Conservation (phyloP, 2,329 filamentous ascomycete genomes). For the Aureobasidium pullulans region DNA sequence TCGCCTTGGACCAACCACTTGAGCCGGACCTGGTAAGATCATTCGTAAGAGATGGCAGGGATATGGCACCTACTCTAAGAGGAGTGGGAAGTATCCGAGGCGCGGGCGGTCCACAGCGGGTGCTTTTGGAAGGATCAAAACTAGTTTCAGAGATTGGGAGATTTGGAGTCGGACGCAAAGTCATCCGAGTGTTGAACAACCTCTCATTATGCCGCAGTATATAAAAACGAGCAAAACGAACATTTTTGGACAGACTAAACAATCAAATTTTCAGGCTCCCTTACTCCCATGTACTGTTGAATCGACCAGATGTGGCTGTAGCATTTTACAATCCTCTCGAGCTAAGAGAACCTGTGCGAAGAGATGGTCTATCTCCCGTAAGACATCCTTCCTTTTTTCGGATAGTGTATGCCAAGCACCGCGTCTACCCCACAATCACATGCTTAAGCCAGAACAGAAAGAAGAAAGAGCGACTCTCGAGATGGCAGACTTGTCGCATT, state of each 20-base stretch:
- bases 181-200: slow-evolving; percentile 14
- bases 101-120: slow-evolving; percentile 4
- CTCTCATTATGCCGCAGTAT: slow-evolving; percentile 4
- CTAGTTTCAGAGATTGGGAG: slow-evolving; percentile 16
- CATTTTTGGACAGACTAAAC: background rate
- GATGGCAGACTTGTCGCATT: background rate
- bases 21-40: slow-evolving; percentile 18
- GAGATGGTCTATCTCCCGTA: too few relatives aligned
- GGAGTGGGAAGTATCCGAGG: slow-evolving; percentile 17
- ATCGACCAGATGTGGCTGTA: too few relatives aligned
- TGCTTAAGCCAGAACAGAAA: background rate
- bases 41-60: slow-evolving; percentile 16
- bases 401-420: background rate
- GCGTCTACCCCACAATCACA: background rate
- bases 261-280: too few relatives aligned
- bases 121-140: slow-evolving; percentile 17
- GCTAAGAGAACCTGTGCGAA: too few relatives aligned
- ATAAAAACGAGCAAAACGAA: background rate
- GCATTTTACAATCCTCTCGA: background rate
- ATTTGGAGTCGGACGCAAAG: slow-evolving; percentile 13
- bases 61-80: slow-evolving; percentile 17
- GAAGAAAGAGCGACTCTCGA: background rate
- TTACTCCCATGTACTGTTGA: too few relatives aligned
- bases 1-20: slow-evolving; percentile 18
- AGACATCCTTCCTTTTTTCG: background rate